Percentiles rank a stretch among this genome's conserved stretches.
Evolutionary conservation across 352 stramenopile species (phyloP).

Genomic region (Vaucheria bursata): DNA sequence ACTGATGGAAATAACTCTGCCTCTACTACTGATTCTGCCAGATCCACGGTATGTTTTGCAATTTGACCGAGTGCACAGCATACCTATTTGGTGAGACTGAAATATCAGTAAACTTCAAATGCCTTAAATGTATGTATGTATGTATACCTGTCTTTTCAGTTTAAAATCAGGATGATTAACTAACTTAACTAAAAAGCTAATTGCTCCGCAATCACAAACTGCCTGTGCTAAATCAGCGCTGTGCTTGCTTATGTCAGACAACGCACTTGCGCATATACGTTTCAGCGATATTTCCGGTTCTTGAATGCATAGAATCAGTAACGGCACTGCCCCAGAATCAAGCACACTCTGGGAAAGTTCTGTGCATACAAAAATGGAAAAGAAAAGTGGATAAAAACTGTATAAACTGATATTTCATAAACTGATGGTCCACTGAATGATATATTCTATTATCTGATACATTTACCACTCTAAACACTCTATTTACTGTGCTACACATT

Average conservation of each 20-base stretch:
- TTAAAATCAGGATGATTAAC: slow-evolving; percentile 86
- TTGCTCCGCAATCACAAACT: slow-evolving; percentile 79
- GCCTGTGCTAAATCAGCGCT: slow-evolving; percentile 83
- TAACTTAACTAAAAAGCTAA: slow-evolving; percentile 81
- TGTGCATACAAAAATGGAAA: slow-evolving; percentile 1
- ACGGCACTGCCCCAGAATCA: slow-evolving; percentile 76
- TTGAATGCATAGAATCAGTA: slow-evolving; percentile 88
- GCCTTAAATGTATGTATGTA: no score
- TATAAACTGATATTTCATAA: no score
- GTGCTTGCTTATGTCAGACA: slow-evolving; percentile 87
- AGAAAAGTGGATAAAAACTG: background rate
- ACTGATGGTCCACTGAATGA: no score
- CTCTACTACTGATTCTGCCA: slow-evolving; percentile 87
- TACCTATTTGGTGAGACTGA: slow-evolving; percentile 55
- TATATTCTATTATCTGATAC: no score
- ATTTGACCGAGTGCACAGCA: slow-evolving; percentile 85
- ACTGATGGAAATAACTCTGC: slow-evolving; percentile 91
- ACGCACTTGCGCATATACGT: slow-evolving; percentile 76
- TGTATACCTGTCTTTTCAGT: slow-evolving; percentile 69
- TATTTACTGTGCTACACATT: no score
- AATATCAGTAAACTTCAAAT: no score
- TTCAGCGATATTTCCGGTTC: slow-evolving; percentile 88
- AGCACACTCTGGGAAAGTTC: slow-evolving; percentile 84
- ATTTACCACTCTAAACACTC: no score
- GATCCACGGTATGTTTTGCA: slow-evolving; percentile 85